Base-by-base conservation (phyloP, 208 protist species). In the Trypanosoma boissoni region DNA sequence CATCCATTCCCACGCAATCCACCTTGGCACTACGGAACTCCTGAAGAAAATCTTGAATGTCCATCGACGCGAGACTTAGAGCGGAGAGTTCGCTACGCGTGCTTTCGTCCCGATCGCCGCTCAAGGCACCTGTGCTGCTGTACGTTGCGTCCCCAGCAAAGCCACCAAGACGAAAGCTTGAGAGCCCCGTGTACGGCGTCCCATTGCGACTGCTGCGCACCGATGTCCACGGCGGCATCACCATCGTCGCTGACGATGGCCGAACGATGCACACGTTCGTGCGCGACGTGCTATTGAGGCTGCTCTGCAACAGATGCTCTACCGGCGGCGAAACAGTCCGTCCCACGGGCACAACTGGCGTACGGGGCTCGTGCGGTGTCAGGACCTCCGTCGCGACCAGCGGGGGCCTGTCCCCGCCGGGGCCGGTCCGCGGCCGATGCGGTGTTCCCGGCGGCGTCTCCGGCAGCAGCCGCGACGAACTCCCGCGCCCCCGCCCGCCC, bases 21-120 rank as follows among this genome's bases (percentile, higher is more conserved):
- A 73, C 72, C 55, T 88, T 87, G 31, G 72, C 82, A 41, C 65
- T 48, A 31, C 76, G 80, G 26, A 92, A 83, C 37, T 89, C 86
- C 29, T 74, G 51, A 0, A 92, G 49, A 34, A 92, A 86, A 26
- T 81, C 69, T 46, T 81, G 74, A 39, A 91, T 39, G 53, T 91
- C 83, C n/a, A 86, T 68, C 1, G 83, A 86, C 42, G 68, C 74
- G 16, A 72, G 66, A 63, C 78, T 86, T 54, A 86, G 78, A 26
- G 68, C 72, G 44, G 72, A 75, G 43, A 77, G 46, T 48, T 90
- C 83, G 41, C 78, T 86, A 42, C 55, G 61, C 14, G 75, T 66
- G 26, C 56, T 69, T 16, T 76, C 69, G 31, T 76, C 69, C 27
- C 69, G 62, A 42, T 63, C 57, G 8, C 63, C 34, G 46, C 16